A percentile compares a stretch with the other conserved stretches of the same genome.
phyloP scores from a whole-genome alignment of 371 early-diverging fungal genomes.

The Mucor mucedo region DNA sequence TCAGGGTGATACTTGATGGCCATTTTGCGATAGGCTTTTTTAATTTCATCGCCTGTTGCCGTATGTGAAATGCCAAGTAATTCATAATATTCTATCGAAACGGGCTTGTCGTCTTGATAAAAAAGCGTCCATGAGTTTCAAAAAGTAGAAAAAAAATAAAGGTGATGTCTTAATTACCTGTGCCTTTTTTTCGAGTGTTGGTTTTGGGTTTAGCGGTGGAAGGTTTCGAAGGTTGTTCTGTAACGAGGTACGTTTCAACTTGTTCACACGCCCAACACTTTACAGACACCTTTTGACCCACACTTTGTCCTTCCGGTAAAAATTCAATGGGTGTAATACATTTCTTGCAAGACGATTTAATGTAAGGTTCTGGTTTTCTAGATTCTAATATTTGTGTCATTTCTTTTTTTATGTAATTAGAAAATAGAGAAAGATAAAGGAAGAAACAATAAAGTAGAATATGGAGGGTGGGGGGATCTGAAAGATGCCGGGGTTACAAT shows the following conservation, averaged over 20 bases:
- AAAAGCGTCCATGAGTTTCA: background rate
- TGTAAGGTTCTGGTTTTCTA: conserved; percentile 55
- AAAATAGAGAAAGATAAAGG: background rate
- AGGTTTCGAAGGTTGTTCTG: conserved; percentile 37
- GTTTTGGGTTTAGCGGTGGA: conserved; percentile 13
- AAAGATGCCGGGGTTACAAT: background rate
- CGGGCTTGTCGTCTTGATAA: conserved; percentile 62
- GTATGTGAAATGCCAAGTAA: conserved; percentile 80
- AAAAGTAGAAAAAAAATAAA: background rate
- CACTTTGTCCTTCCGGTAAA: conserved; percentile 30
- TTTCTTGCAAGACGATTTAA: conserved; percentile 48
- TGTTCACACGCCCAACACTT: conserved; percentile 62
- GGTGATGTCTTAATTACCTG: conserved; percentile 38
- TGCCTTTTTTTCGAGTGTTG: conserved; percentile 49
- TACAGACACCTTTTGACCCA: conserved; percentile 42
- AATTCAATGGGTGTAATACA: conserved; percentile 49
- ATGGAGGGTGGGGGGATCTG: too few relatives aligned
- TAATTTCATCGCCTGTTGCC: conserved; percentile 90
- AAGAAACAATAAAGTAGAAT: conserved; percentile 4
- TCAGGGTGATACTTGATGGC: conserved; percentile 97
- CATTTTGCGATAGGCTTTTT: conserved; percentile 91
- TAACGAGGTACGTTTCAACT: conserved; percentile 53
- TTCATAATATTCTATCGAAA: conserved; percentile 84
- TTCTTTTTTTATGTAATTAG: background rate
- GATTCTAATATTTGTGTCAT: conserved; percentile 34